Base-by-base conservation (phyloP, 2,329 filamentous ascomycete genomes). In the Aspergillus ruber region DNA sequence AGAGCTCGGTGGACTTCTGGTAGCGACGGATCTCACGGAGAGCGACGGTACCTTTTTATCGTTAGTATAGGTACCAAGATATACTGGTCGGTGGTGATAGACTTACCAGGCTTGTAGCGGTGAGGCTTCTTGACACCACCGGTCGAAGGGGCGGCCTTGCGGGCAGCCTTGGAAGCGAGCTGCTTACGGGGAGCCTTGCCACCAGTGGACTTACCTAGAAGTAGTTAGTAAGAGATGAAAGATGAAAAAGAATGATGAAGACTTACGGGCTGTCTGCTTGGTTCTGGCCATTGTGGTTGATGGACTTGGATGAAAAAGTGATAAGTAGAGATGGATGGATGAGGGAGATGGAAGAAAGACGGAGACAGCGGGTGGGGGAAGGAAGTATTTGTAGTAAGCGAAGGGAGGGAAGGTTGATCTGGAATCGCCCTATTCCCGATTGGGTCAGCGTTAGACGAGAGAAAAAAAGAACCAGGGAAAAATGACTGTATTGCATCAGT, bases 11-110 rank as follows among this genome's bases (percentile, higher is more conserved):
- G 56, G 86, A 89, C 79, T 95, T 95, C 79, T 97, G 91, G 81
- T 97, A 97, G 69, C 88, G 86, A 80, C 91, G 86, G 66, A 98
- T 98, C 79, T 98, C 93, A 82, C 90, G 88, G 66, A 97, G 86
- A 81, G 91, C 91, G 76, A 95, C 87, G 69, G 93, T 95, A 81
- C 82, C 82, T 59, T 20, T 68, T 23, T 13, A 6, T 36, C 43
- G 51, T 70, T 63, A 69, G 60, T 40, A 54, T 8, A 10, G 25
- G 35, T 51, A 20, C 8, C 38, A 48, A 38, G 2, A 43, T 33
- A 36, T 42, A 27, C n/a, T 15, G 15, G 8, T 20, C 17, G 15
- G 35, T 35, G n/a, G 23, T 10, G 13, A 39, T 35, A 18, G 47
- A 62, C 70, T 58, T 73, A 77, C 86, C 86, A 68, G 87, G 87